Evolutionary conservation across 345 rosid genomes (phyloP).

Genomic region (Psidium guajava): DNA sequence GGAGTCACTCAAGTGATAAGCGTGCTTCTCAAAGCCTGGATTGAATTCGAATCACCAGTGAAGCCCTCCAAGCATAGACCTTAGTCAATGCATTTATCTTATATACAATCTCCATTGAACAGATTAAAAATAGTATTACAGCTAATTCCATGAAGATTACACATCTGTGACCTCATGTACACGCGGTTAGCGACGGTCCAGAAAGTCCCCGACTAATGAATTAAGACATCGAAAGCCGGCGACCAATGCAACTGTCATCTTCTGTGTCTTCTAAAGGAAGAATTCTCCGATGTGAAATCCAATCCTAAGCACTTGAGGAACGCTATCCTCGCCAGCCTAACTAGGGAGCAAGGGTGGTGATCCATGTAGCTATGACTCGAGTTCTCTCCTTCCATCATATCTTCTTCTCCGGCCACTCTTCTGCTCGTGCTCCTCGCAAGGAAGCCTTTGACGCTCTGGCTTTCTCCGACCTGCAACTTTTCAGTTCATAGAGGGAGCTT

Average conservation of each 20-base stretch:
- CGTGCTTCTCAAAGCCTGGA: not conserved
- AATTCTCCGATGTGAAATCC: not conserved
- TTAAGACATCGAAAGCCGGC: not conserved
- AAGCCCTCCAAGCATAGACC: not conserved
- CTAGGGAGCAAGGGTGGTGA: not conserved
- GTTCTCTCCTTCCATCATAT: not conserved
- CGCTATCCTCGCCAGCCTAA: not conserved
- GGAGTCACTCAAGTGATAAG: not conserved
- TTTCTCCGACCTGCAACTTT: not conserved
- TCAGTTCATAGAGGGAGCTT: not conserved
- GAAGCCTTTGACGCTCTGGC: not conserved
- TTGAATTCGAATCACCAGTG: not conserved
- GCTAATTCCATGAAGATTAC: not conserved
- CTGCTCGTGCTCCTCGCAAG: not conserved
- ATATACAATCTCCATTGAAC: not conserved
- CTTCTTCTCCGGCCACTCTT: not conserved
- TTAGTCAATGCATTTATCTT: not conserved
- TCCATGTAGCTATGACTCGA: not conserved
- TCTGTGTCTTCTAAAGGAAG: not conserved
- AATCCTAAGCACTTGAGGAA: slow-evolving; percentile 1
- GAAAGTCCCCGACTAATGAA: not conserved
- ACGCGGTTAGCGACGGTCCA: not conserved
- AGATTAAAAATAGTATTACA: not conserved
- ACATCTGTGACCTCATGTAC: not conserved
- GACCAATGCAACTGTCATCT: not conserved